Percentiles rank a stretch among this genome's conserved stretches.
phyloP scores from a whole-genome alignment of 1,284 basidiomycete genomes.

The Marasmius oreades region DNA sequence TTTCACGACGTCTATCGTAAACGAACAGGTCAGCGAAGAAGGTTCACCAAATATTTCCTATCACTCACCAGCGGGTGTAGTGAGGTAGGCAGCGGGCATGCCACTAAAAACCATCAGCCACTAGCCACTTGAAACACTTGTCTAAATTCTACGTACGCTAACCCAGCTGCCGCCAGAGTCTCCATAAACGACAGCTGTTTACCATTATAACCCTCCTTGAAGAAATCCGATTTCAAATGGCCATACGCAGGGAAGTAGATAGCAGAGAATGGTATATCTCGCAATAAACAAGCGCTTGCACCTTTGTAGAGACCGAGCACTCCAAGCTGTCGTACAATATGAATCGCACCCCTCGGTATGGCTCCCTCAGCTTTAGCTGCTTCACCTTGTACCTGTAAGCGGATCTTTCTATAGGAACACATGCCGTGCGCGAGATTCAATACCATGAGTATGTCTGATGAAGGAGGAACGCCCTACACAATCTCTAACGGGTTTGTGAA shows the following conservation, averaged over 20 bases:
- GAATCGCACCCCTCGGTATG: conserved; percentile 79
- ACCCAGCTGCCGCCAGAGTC: conserved; percentile 79
- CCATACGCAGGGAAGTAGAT: conserved; percentile 81
- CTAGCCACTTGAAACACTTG: conserved; percentile 20
- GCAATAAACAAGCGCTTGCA: conserved; percentile 81
- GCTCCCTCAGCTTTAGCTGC: conserved; percentile 82
- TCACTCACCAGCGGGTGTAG: conserved; percentile 73
- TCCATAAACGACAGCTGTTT: conserved; percentile 92
- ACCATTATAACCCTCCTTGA: conserved; percentile 93
- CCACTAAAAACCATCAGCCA: conserved; percentile 52
- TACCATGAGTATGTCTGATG: not conserved
- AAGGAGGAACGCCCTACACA: conserved; percentile 55
- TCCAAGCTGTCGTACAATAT: conserved; percentile 92
- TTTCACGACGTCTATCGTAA: conserved; percentile 86
- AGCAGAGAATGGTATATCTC: conserved; percentile 94
- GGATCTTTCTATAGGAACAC: conserved; percentile 79
- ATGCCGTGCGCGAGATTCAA: conserved; percentile 6
- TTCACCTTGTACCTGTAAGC: conserved; percentile 95
- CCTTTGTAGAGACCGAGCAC: conserved; percentile 92
- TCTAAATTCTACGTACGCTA: conserved; percentile 56
- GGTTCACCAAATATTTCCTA: conserved; percentile 11
- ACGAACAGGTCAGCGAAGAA: conserved; percentile 24
- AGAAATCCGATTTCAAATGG: conserved; percentile 89
- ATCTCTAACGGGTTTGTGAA: conserved; percentile 97
- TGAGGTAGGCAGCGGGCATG: conserved; percentile 92